Base-by-base conservation (phyloP, 2,329 filamentous ascomycete genomes). In the Parastagonospora nodorum region DNA sequence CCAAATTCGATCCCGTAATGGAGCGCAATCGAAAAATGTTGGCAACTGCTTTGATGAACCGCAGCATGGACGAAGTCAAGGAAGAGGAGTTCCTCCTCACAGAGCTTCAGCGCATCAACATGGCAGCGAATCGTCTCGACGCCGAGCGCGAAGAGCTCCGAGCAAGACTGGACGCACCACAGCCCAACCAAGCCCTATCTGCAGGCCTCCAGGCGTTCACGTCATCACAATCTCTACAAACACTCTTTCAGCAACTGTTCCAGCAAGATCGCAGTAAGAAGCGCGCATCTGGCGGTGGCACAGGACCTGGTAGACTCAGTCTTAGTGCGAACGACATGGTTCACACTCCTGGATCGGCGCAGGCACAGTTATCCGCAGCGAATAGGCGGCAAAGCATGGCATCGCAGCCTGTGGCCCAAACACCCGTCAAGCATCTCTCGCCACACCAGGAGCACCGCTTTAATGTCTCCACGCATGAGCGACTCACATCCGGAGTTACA, bases 41-140 rank as follows among this genome's bases (percentile, higher is more conserved):
- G 65, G 93, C 92, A 3, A 84, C 89, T 57, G 86, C 88, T 42
- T 85, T 92, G 40, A 82, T 97, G 58, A 85, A 87, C 41, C 85
- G 94, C 35, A 89, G 88, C 8, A 87, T 87, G 56, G 91, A 96
- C 57, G 93, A 99, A 74, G 89, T 93, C 24, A 87, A 90, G 55
- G 94, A 99, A 72, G 94, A 99, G 75, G 89, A 95, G 63, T 88
- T 90, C 30, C 78, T 99, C 2, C 82, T 99, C 14, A 83, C 93
- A 51, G 94, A 99, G 70, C 84, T 99, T 48, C 92, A 95, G 67
- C 88, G 94, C 51, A 97, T 99, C 60, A 84, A 96, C 66, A 87
- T 89, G 56, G 87, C 92, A 53, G 90, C 92, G 58, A 89, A 94
- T 61, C 87, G 86, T 50, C 88, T 97, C 68, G 90, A 95, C 69